phyloP scores from a whole-genome alignment of 805 yeast species.

The Kodamaea laetipori region DNA sequence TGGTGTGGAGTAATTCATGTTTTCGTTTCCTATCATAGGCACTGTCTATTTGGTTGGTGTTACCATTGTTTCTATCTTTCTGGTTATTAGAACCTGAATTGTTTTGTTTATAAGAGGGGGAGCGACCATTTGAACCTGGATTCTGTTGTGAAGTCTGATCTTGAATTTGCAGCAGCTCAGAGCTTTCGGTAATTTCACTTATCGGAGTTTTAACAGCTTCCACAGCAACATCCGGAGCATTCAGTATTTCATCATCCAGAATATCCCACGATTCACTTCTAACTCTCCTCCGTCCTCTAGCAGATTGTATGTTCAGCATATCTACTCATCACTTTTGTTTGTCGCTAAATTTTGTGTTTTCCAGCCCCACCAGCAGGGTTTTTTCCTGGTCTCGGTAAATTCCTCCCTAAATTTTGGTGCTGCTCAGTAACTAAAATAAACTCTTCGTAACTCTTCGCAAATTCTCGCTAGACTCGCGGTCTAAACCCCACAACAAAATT shows the following conservation, averaged over 20 bases:
- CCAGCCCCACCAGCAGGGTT: too few relatives aligned
- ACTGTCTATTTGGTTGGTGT: conserved; percentile 3
- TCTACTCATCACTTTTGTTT: conserved; percentile 30
- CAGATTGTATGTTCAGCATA: conserved; percentile 7
- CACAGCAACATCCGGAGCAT: background rate
- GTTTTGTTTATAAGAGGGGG: too few relatives aligned
- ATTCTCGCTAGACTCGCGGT: too few relatives aligned
- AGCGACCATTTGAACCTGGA: too few relatives aligned
- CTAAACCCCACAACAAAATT: too few relatives aligned
- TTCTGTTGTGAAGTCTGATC: background rate
- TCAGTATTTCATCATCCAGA: conserved; percentile 1
- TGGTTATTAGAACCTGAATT: too few relatives aligned
- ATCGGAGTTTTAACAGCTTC: background rate
- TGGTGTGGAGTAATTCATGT: conserved; percentile 48
- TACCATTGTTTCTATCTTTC: too few relatives aligned
- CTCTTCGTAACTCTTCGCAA: too few relatives aligned
- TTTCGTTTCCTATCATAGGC: conserved; percentile 48
- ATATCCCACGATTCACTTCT: conserved; percentile 5
- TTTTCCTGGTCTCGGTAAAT: conserved; percentile 50
- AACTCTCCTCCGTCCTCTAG: conserved; percentile 3
- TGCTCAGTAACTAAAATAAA: background rate
- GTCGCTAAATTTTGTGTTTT: too few relatives aligned
- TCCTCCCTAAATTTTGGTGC: conserved; percentile 43
- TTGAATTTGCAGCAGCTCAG: background rate
- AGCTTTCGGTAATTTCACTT: background rate